These are phyloP conservation scores for Naganishia onofrii DNA, from an alignment of 768 basidiomycete species.

Conservation along the genomic window DNA sequence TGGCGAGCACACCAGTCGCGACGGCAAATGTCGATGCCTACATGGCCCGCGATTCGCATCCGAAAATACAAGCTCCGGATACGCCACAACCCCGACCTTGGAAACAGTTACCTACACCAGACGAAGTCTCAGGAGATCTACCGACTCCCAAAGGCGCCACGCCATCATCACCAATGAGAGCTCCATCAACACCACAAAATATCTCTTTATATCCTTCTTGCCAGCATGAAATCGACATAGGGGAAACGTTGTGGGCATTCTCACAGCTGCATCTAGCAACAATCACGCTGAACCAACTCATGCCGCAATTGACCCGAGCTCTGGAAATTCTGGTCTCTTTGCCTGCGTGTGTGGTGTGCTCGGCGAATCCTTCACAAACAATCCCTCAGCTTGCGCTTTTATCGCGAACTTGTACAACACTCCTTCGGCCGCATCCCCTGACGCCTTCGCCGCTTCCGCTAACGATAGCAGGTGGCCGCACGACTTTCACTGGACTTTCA, in stretches of 20 bases:
- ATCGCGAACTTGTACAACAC: constrained; percentile 24
- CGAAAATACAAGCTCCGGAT: not conserved
- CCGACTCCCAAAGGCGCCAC: not conserved
- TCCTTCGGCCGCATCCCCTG: constrained; percentile 21
- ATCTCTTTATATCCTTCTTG: not conserved
- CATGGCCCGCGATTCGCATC: not conserved
- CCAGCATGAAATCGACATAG: constrained; percentile 14
- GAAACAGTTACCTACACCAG: not conserved
- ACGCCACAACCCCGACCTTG: not conserved
- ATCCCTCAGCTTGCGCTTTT: constrained; percentile 31
- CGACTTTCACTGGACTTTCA: constrained; percentile 22
- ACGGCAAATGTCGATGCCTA: not conserved
- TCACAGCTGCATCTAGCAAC: constrained; percentile 4
- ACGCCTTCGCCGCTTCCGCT: constrained; percentile 30
- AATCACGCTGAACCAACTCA: constrained; percentile 1
- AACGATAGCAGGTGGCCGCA: constrained; percentile 27
- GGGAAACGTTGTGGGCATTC: constrained; percentile 6
- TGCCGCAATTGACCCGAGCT: constrained; percentile 23
- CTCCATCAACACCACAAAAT: not conserved
- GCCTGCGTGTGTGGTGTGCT: not conserved
- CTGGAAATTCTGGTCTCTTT: constrained; percentile 15
- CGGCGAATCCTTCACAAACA: constrained; percentile 1
- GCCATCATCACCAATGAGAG: not conserved
- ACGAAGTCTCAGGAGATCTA: not conserved
- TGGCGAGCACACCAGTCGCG: not conserved